Conservation (phyloP, 371 early-diverging fungal species). For the Syncephalis fuscata region DNA sequence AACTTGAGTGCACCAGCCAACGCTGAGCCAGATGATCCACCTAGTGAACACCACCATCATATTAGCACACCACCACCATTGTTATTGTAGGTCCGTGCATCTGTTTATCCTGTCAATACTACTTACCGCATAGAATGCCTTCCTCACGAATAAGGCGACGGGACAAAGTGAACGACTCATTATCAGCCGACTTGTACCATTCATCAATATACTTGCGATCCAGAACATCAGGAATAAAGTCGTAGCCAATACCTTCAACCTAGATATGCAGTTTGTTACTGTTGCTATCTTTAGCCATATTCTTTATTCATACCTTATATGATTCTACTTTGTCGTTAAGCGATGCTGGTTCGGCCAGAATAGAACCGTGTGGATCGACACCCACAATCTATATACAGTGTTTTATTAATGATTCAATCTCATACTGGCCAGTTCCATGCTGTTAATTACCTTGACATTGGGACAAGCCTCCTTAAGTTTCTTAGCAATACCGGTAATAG, state of each 20-base stretch:
- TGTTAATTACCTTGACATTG: conserved; percentile 38
- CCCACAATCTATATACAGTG: conserved; percentile 51
- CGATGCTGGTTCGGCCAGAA: conserved; percentile 75
- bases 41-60: too few relatives aligned
- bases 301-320: conserved; percentile 19
- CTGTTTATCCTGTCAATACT: too few relatives aligned
- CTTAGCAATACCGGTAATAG: conserved; percentile 85
- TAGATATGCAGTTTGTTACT: conserved; percentile 25
- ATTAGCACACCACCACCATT: too few relatives aligned
- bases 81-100: too few relatives aligned
- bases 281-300: conserved; percentile 8
- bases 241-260: conserved; percentile 97
- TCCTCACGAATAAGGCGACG: conserved; percentile 92
- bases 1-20: conserved; percentile 71
- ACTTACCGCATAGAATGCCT: conserved; percentile 60
- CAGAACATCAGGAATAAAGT: conserved; percentile 87
- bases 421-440: background rate
- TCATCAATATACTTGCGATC: conserved; percentile 68
- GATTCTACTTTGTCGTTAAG: conserved; percentile 38
- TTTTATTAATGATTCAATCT: background rate
- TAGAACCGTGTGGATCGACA: conserved; percentile 88
- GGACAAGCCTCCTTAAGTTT: conserved; percentile 89
- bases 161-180: conserved; percentile 85
- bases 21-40: conserved; percentile 91
- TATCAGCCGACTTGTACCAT: conserved; percentile 91